These are phyloP conservation scores for Neurospora pannonica DNA, from an alignment of 495 filamentous ascomycete species.

Conservation along the genomic window DNA sequence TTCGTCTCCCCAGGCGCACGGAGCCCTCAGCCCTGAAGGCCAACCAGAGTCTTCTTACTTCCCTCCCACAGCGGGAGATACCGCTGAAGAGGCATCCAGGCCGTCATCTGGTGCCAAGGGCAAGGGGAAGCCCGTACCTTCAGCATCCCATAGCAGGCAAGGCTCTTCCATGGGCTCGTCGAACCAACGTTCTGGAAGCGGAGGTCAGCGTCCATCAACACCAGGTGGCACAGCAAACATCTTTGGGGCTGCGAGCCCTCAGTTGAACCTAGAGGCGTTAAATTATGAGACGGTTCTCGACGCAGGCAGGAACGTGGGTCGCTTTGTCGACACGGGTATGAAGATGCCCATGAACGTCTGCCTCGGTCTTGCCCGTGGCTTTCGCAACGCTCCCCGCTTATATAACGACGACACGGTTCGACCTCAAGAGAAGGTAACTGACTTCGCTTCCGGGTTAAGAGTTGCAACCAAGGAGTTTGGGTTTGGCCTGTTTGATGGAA, in stretches of 20 bases:
- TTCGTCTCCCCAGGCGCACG: not conserved
- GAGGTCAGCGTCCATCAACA: not conserved
- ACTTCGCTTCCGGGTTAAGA: constrained; percentile 55
- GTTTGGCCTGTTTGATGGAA: constrained; percentile 58
- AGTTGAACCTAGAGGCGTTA: constrained; percentile 6
- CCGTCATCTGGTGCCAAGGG: not conserved
- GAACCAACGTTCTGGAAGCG: not conserved
- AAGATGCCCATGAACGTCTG: constrained; percentile 75
- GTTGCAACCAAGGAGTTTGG: constrained; percentile 60
- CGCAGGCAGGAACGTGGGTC: constrained; percentile 53
- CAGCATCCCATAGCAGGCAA: not conserved
- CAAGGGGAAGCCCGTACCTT: not conserved
- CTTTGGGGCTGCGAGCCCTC: not conserved
- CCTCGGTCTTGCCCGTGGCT: constrained; percentile 68
- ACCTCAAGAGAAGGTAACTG: constrained; percentile 59
- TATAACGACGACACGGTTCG: constrained; percentile 71
- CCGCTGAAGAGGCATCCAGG: not conserved
- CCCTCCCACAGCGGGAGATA: not conserved
- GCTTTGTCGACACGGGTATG: constrained; percentile 61
- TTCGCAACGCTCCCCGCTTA: constrained; percentile 73
- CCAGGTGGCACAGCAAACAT: not conserved
- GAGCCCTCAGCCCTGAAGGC: not conserved
- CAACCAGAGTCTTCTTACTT: not conserved
- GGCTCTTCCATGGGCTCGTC: not conserved
- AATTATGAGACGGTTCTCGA: constrained; percentile 47